Base-by-base conservation (phyloP, 352 stramenopile species). In the Phytophthora palmivora region DNA sequence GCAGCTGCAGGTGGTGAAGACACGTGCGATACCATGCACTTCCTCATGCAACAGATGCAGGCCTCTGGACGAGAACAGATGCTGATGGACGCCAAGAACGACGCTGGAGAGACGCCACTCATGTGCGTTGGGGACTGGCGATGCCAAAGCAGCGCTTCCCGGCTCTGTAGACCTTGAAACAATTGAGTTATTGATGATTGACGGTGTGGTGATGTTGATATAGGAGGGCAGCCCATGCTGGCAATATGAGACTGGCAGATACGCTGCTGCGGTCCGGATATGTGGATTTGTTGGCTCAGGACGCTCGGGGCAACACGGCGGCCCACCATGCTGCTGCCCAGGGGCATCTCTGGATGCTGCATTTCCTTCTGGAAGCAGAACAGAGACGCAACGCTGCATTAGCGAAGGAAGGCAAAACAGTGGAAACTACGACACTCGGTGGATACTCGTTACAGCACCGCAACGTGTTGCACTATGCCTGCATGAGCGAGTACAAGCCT, bases 1-100 rank as follows among this genome's bases (percentile, higher is more conserved):
- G 78, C 81, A 21, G 84, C 84, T 11, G 75, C 73, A 6, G 71
- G 69, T 21, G 58, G 50, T 12, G 67, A 73, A 11, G 79, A 88
- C 61, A 64, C 71, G 45, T 63, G 77, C 36, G 82, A 88, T 61
- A 92, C 87, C 39, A 68, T 92, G 57, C 84, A 93, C 58, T 95
- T 95, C 46, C 64, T 95, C 15, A 72, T 92, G 48, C 87, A 95
- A 70, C 84, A 95, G 48, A 75, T 84, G 53, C 63, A 79, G 8
- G 74, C 67, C 0, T 70, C 49, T 0, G 46, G 52, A 2, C 69
- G 74, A 3, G 19, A 78, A 33, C 44, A 71, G 9, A 45, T 24
- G 28, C 55, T 91, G 18, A 56, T 92, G 38, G 78, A 93, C 34
- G 74, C 74, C 2, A 74, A 56, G 19, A 94, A 94, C 50, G 46